Evolutionary conservation across 1,139 yeast genomes (phyloP).

Genomic region (Hyphopichia wangnamkhiaoensis): DNA sequence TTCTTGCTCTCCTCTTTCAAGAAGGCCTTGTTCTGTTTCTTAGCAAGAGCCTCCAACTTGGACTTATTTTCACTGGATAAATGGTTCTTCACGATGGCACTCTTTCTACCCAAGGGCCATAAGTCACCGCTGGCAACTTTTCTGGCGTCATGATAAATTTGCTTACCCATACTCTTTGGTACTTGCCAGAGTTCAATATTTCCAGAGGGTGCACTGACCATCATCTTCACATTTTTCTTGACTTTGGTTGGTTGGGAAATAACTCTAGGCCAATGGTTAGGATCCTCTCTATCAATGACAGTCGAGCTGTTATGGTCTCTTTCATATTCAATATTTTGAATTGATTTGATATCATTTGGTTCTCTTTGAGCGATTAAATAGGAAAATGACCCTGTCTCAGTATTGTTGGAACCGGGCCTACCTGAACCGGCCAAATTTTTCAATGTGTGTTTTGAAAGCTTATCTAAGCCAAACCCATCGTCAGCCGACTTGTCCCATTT

Average conservation of each 20-base stretch:
- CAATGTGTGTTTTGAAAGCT: slow-evolving; percentile 24
- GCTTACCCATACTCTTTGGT: slow-evolving; percentile 75
- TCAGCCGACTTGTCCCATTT: slow-evolving; percentile 64
- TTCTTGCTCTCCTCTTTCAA: slow-evolving; percentile 45
- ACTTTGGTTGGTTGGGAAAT: slow-evolving; percentile 72
- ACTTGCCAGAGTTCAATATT: slow-evolving; percentile 83
- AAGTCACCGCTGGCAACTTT: slow-evolving; percentile 83
- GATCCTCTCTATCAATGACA: slow-evolving; percentile 24
- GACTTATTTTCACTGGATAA: slow-evolving; percentile 33
- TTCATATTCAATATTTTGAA: slow-evolving; percentile 35
- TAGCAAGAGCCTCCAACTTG: slow-evolving; percentile 38
- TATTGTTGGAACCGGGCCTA: slow-evolving; percentile 69
- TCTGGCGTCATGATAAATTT: slow-evolving; percentile 86
- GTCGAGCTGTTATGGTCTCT: slow-evolving; percentile 29
- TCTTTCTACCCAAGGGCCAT: slow-evolving; percentile 83
- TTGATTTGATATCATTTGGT: slow-evolving; percentile 30
- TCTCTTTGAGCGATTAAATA: slow-evolving; percentile 75
- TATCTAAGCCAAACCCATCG: slow-evolving; percentile 52
- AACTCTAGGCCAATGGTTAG: slow-evolving; percentile 71
- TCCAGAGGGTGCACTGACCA: slow-evolving; percentile 80
- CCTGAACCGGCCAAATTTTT: slow-evolving; percentile 61
- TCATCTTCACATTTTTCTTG: slow-evolving; percentile 80
- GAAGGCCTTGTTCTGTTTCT: slow-evolving; percentile 43
- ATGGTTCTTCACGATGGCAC: slow-evolving; percentile 42
- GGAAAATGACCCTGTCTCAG: slow-evolving; percentile 73